Base-by-base conservation (phyloP, 2,329 filamentous ascomycete genomes). In the Penicillium rolfsii region DNA sequence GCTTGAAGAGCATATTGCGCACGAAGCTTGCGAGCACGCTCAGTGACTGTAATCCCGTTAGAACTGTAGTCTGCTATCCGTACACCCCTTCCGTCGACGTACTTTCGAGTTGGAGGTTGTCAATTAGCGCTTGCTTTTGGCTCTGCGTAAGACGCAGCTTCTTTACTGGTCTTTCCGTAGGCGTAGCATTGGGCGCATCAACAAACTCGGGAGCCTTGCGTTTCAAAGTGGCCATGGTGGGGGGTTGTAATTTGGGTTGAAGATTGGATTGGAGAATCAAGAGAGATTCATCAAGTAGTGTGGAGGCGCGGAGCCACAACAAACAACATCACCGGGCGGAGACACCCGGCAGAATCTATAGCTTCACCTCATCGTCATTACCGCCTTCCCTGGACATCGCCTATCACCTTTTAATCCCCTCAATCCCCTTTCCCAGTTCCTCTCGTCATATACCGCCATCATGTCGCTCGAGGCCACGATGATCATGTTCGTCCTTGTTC, bases 401-500 rank as follows among this genome's bases (percentile, higher is more conserved):
- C 43, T 58, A 57, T 59, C 52, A 58, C 60, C 60, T 55, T 60
- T 52, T 49, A 59, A 59, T 60, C 59, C 55, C 41, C 35, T 54
- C 36, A 30, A 54, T 53, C 55, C 49, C 52, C 61, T 19, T 16
- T 60, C 52, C 62, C 40, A 58, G 49, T 24, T 56, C 60, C 50
- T 46, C 33, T 46, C 33, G 54, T 41, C 54, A 67, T 60, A 61
- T 66, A 72, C 78, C 78, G 80, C 78, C 87, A 93, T 85, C 75
- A 99, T 99, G 95, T 91, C 89, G 81, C 89, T 99, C 80, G 95
- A 99, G 88, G 96, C 95, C 82, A 96, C 96, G 66, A 98, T 99
- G 93, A 91, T 99, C 79, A 89, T 98, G 85, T 80, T 65, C 59
- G 78, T 76, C 64, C 49, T 56, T 62, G 24, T 8, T 22, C 30